Percentiles rank a stretch among this genome's conserved stretches.
Evolutionary conservation across 441 rosid genomes (phyloP).

Genomic region (Erodium texanum): DNA sequence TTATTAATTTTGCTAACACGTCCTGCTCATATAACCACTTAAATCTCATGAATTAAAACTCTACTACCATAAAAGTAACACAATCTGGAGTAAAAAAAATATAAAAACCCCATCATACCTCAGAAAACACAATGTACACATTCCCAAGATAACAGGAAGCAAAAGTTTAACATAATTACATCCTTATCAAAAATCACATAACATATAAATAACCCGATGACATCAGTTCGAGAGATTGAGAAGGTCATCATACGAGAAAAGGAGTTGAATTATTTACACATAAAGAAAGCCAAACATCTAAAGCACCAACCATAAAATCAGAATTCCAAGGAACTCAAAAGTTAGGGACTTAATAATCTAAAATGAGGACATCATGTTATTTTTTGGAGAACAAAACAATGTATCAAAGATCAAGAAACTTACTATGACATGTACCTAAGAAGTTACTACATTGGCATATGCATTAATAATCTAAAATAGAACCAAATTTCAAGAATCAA

Average conservation of each 20-base stretch:
- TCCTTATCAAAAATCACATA: not conserved
- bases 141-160: not conserved
- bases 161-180: not conserved
- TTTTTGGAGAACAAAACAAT: no score
- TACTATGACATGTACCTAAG: no score
- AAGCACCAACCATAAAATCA: slow-evolving; percentile 1
- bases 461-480: no score
- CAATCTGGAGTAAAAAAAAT: not conserved
- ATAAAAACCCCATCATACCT: not conserved
- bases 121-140: not conserved
- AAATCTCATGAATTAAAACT: not conserved
- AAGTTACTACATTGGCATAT: no score
- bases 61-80: not conserved
- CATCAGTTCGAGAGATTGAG: not conserved
- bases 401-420: no score
- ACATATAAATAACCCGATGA: no score
- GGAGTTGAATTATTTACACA: not conserved
- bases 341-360: not conserved
- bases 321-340: not conserved
- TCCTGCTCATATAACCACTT: no score
- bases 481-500: no score
- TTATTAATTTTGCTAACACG: no score
- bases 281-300: not conserved
- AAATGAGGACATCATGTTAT: no score
- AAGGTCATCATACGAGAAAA: not conserved